phyloP scores from a whole-genome alignment of 306 rosid species.

The Lablab purpureus region DNA sequence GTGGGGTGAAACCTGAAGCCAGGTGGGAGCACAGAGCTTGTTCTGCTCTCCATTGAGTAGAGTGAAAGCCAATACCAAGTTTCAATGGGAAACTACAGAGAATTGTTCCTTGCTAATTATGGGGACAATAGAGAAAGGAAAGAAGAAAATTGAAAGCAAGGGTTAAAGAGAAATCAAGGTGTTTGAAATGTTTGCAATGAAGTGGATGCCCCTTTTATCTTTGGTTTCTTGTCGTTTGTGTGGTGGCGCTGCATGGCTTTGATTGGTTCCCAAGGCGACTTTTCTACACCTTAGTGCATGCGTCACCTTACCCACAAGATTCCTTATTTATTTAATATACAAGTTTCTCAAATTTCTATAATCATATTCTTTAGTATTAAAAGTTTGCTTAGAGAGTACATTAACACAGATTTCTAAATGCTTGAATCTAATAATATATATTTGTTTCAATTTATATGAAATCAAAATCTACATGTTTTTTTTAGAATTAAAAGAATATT shows the following conservation, averaged over 20 bases:
- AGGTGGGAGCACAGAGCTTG: constrained; percentile 80
- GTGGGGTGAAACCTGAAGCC: constrained; percentile 97
- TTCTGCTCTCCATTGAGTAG: constrained; percentile 53
- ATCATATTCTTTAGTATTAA: too few relatives aligned
- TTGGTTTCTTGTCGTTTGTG: constrained; percentile 66
- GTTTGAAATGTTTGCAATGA: constrained; percentile 84
- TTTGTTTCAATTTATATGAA: too few relatives aligned
- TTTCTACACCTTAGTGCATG: constrained; percentile 45
- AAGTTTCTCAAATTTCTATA: too few relatives aligned
- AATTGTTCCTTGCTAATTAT: background rate
- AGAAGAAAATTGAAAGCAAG: constrained; percentile 21
- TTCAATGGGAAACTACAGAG: background rate
- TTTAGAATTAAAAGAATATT: too few relatives aligned
- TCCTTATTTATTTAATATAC: background rate
- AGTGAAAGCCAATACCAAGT: background rate
- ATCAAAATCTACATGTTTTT: too few relatives aligned
- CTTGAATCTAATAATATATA: too few relatives aligned
- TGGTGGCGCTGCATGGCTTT: constrained; percentile 41
- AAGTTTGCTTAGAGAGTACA: too few relatives aligned
- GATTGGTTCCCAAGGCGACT: constrained; percentile 82
- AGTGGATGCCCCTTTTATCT: constrained; percentile 68
- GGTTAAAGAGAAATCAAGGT: constrained; percentile 52
- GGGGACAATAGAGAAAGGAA: background rate
- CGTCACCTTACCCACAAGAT: constrained; percentile 23
- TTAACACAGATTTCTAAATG: too few relatives aligned